Base-by-base conservation (phyloP, 2,329 filamentous ascomycete genomes). In the Xylariaceae sp. region DNA sequence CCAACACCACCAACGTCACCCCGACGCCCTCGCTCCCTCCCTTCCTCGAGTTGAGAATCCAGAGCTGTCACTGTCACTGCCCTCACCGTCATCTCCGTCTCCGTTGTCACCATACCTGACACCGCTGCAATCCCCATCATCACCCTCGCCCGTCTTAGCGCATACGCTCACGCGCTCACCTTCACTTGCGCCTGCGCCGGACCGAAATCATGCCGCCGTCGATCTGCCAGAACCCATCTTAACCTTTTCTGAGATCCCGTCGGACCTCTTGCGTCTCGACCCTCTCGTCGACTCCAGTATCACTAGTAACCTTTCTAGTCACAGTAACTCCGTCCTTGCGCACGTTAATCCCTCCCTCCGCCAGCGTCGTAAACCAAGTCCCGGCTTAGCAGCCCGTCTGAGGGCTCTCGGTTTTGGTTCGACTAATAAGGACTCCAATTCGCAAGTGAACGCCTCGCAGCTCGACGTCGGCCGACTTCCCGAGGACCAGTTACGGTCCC, bases 401-500 rank as follows among this genome's bases (percentile, higher is more conserved):
- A 86, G 85, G 69, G 85, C 85, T 48, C 76, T 88, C 50, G 84
- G 85, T 45, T 86, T 88, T 63, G 82, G 82, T 58, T 73, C 74
- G 30, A 63, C 73, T 55, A 76, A 75, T 63, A 75, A 76, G 60
- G 48, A 58, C 37, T 3, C 51, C 7, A 70, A 74, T 48, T 72
- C 71, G 49, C 66, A 59, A n/a, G 65, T 73, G 56, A 67, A 68
- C 13, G 65, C 72, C 8, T 56, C 64, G 65, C 6, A 44, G 54
- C 66, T 64, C 72, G 80, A 82, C 68, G 79, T 90, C 68, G 88
- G 88, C 65, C 85, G 88, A 61, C 84, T 91, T 57, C 80, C 88
- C 67, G 85, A 90, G 73, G 79, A 86, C 65, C 87, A 90, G 68
- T 79, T 91, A 59, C 82, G 84, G 66, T 80, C 85, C 68, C 81